These are phyloP conservation scores for Sporobolomyces pararoseus DNA, from an alignment of 768 basidiomycete genomes.

Conservation along the genomic window DNA sequence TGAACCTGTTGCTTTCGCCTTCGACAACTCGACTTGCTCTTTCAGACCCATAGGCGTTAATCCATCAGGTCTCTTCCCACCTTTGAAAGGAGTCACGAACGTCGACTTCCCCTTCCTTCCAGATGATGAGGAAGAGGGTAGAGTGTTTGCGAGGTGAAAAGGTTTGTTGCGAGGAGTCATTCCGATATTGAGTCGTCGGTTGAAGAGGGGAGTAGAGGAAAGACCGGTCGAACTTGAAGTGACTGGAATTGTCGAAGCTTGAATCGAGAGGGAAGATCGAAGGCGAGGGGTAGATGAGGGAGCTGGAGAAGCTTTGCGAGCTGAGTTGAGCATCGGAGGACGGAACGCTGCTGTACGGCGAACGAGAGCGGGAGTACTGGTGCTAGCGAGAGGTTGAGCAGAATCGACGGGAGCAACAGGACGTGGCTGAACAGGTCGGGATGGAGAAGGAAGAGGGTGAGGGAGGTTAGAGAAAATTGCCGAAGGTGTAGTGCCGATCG, in stretches of 20 bases:
- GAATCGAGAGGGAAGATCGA: neutral
- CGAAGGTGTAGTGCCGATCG: neutral
- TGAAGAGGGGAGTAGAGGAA: slow-evolving; percentile 17
- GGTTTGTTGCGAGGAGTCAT: slow-evolving; percentile 42
- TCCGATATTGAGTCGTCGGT: slow-evolving; percentile 36
- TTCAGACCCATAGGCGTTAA: slow-evolving; percentile 34
- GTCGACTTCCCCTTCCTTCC: neutral
- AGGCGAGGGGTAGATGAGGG: neutral
- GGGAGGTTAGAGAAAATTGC: neutral
- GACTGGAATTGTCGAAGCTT: neutral
- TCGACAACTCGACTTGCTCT: neutral
- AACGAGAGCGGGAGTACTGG: neutral
- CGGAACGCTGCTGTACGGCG: neutral
- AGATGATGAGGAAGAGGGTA: neutral
- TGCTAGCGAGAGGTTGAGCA: neutral
- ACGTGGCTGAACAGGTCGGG: neutral
- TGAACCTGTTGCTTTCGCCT: no score
- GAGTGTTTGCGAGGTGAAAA: slow-evolving; percentile 32
- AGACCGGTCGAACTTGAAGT: neutral
- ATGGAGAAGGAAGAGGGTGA: neutral
- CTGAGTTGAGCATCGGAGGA: neutral
- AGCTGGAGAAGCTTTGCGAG: neutral
- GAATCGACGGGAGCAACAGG: neutral
- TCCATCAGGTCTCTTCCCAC: slow-evolving; percentile 36
- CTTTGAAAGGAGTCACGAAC: slow-evolving; percentile 44